Conservation (phyloP, 441 rosid species). For the Theobroma grandiflorum region DNA sequence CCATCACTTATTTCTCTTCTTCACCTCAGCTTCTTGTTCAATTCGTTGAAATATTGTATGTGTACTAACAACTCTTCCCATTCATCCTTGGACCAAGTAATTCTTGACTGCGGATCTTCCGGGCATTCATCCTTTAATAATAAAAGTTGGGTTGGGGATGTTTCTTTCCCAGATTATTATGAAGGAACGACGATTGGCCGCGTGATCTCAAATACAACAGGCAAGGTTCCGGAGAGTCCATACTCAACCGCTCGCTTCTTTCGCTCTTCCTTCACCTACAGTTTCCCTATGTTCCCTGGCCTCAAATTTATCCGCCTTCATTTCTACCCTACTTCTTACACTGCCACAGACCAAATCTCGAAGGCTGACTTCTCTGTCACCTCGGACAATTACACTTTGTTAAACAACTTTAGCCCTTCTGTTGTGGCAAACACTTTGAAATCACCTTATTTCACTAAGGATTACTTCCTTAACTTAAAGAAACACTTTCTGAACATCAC, state of each 20-base stretch:
- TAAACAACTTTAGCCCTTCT: slow-evolving; percentile 62
- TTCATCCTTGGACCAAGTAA: neutral
- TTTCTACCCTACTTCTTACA: slow-evolving; percentile 61
- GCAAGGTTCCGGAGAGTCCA: neutral
- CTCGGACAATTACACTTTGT: slow-evolving; percentile 47
- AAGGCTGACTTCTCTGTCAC: slow-evolving; percentile 57
- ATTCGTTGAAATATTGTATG: neutral
- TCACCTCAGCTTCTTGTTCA: neutral
- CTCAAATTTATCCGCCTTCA: slow-evolving; percentile 49
- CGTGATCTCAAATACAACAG: neutral
- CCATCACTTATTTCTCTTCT: neutral
- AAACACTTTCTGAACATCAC: slow-evolving; percentile 44
- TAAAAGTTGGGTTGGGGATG: slow-evolving; percentile 12
- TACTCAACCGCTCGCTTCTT: slow-evolving; percentile 13
- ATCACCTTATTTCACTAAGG: slow-evolving; percentile 58
- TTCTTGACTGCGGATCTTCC: slow-evolving; percentile 13
- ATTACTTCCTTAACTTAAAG: slow-evolving; percentile 54
- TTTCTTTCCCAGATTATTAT: neutral
- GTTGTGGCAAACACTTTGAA: slow-evolving; percentile 60
- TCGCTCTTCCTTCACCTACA: slow-evolving; percentile 1
- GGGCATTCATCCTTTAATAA: slow-evolving; percentile 3
- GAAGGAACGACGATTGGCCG: neutral
- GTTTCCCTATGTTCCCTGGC: slow-evolving; percentile 12
- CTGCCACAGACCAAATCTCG: slow-evolving; percentile 36
- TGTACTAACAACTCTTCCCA: neutral